Base-by-base conservation (phyloP, 1,284 basidiomycete species). In the Inonotus obliquus region DNA sequence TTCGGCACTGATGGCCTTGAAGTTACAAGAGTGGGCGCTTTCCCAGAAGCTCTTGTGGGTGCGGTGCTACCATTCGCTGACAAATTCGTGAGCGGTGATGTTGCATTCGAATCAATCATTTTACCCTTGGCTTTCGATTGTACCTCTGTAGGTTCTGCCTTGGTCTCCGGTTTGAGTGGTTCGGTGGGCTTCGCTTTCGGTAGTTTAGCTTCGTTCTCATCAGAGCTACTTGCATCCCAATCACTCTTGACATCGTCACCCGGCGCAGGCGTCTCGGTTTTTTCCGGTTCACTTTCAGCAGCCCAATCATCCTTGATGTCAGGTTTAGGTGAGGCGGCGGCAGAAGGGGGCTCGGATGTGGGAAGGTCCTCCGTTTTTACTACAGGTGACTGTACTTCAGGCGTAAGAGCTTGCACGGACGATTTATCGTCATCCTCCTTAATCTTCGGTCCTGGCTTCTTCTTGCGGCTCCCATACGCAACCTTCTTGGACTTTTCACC, bases 251-350 rank as follows among this genome's bases (percentile, higher is more conserved):
- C 80, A 49, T 72, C 80, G 13, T 65, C 63, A 13, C 65, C 61
- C 4, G 69, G 59, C 7, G 65, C 68, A 39, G 68, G 66, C 21
- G 66, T 62, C 56, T 71, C 72, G 19, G 69, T 69, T 60, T 79
- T 68, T 64, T 77, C 84, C n/a, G 83, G 84, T 19, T 81, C 85
- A 59, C 80, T 82, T 59, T 80, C 81, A 7, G 79, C 90, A 64
- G 97, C 95, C 95, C 94, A 97, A 66, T 93, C 90, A 65, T 93
- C 86, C 71, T 87, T 88, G 29, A 82, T 79, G 53, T 77, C 81
- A 32, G 78, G 80, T 14, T 76, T 72, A 21, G 72, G 65, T 4
- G 72, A 67, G 9, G 75, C 71, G 25, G 72, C 69, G 35, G 75
- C 66, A 62, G 85, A 83, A 59, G 78, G 80, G 45, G 81, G 77